Conservation (phyloP, 2,329 filamentous ascomycete species). For the Phaeosphaeriaceae sp. region DNA sequence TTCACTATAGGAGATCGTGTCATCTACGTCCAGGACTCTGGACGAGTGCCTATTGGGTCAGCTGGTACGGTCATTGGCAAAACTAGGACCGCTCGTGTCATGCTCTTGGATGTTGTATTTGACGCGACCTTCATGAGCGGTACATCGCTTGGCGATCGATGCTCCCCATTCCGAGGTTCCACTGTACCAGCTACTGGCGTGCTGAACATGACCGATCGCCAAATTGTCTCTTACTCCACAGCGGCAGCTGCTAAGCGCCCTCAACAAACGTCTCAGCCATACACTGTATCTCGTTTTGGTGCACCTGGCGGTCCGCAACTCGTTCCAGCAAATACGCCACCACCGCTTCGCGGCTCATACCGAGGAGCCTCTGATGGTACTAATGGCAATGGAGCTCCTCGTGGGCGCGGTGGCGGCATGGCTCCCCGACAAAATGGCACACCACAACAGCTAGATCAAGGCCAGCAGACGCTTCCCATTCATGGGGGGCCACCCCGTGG, state of each 20-base stretch:
- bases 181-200: constrained; percentile 89
- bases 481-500: constrained; percentile 47
- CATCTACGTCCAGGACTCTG: constrained; percentile 89
- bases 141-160: constrained; percentile 86
- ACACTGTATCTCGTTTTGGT: constrained; percentile 63
- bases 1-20: constrained; percentile 89
- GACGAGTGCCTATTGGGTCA: constrained; percentile 91
- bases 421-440: constrained; percentile 40
- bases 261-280: constrained; percentile 55
- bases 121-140: constrained; percentile 97
- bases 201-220: constrained; percentile 82
- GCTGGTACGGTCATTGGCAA: constrained; percentile 94
- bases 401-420: constrained; percentile 47
- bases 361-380: constrained; percentile 61
- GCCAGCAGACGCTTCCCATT: constrained; percentile 48
- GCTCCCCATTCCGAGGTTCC: constrained; percentile 90
- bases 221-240: constrained; percentile 74
- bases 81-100: constrained; percentile 81
- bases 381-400: constrained; percentile 29
- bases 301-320: constrained; percentile 66
- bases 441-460: constrained; percentile 30
- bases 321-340: constrained; percentile 61
- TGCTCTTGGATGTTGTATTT: constrained; percentile 89
- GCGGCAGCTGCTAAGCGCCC: constrained; percentile 62
- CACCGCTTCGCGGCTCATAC: constrained; percentile 65